phyloP scores from a whole-genome alignment of 805 yeast genomes.

The Candida coquimbonensis region DNA sequence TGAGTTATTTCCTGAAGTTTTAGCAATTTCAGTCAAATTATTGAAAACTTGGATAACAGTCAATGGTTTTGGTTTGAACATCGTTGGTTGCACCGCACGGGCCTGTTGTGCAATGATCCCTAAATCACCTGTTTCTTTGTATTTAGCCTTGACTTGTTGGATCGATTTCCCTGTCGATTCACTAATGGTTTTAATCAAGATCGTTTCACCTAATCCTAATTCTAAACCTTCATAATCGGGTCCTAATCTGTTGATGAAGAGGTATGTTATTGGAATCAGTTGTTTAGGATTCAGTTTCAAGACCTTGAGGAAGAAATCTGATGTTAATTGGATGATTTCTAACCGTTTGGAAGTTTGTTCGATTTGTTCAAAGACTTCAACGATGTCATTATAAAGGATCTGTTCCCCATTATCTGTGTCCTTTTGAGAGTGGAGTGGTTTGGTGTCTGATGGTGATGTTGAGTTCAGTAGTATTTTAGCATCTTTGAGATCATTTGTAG shows the following conservation, averaged over 20 bases:
- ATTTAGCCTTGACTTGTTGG: slow-evolving; percentile 64
- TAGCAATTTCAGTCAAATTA: slow-evolving; percentile 71
- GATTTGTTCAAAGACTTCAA: slow-evolving; percentile 65
- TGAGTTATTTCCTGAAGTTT: slow-evolving; percentile 70
- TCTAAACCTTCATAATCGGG: slow-evolving; percentile 96
- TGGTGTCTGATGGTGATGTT: slow-evolving; percentile 3
- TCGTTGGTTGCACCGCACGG: slow-evolving; percentile 78
- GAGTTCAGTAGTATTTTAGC: slow-evolving; percentile 11
- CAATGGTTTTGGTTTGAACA: slow-evolving; percentile 86
- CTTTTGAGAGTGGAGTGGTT: not conserved
- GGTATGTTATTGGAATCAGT: slow-evolving; percentile 66
- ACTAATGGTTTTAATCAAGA: slow-evolving; percentile 80
- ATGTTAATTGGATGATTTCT: slow-evolving; percentile 68
- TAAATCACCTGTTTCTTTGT: slow-evolving; percentile 78
- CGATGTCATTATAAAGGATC: slow-evolving; percentile 33
- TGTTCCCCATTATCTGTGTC: slow-evolving; percentile 9
- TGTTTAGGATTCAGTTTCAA: slow-evolving; percentile 46
- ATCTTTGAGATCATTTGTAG: slow-evolving; percentile 17
- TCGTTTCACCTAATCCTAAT: slow-evolving; percentile 86
- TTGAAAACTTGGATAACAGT: slow-evolving; percentile 68
- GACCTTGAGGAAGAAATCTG: slow-evolving; percentile 64
- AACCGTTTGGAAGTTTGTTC: slow-evolving; percentile 79
- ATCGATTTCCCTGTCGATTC: slow-evolving; percentile 83
- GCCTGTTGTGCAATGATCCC: slow-evolving; percentile 85
- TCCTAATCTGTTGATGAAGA: slow-evolving; percentile 82